Base-by-base conservation (phyloP, 305 asterid genomes). In the Petunia hybrid region DNA sequence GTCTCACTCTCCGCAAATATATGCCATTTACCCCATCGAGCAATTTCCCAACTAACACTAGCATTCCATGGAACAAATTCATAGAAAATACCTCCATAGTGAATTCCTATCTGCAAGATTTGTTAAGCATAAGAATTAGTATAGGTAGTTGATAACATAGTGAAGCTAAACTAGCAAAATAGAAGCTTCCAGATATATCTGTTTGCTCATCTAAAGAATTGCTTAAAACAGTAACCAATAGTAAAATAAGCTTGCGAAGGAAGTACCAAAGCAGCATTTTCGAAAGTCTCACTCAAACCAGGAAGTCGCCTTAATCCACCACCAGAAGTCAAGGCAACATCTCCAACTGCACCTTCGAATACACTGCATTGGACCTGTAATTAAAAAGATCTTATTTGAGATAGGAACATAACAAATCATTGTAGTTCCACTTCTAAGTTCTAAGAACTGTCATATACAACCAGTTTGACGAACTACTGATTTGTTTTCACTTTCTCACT, bases 11-110 rank as follows among this genome's bases (percentile, higher is more conserved):
- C 98, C 7, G 97, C 98, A 81, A 91, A 85, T 35, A 96, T 83
- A 87, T 70, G 84, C 99, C 98, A 96, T 74, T 85, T 91, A 43
- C 99, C 98, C 99, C 99, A 96, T 51, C 81, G 89, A 80, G 90
- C 82, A 78, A 96, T 81, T 86, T 96, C 99, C 99, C 99, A 96
- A 73, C 38, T 83, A 70, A 96, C 90, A 78, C 87, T 90, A 82
- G 98, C 98, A 83, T 90, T 89, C 99, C 99, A 96, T 2, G 99
- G 99, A 53, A 88, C 98, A 62, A 96, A 94, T 84, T 96, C 99
- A 55, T 91, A 94, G 86, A 93, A 91, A 48, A 89, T 87, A 82
- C 97, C 98, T 78, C 89, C 91, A 76, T 86, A 89, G 88, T 96
- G 99, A 81, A 96, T 84, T 71, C 97, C 98, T 67, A 96, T 81